phyloP scores from a whole-genome alignment of 2,329 filamentous ascomycete genomes.

The Microsporum ferrugineum region DNA sequence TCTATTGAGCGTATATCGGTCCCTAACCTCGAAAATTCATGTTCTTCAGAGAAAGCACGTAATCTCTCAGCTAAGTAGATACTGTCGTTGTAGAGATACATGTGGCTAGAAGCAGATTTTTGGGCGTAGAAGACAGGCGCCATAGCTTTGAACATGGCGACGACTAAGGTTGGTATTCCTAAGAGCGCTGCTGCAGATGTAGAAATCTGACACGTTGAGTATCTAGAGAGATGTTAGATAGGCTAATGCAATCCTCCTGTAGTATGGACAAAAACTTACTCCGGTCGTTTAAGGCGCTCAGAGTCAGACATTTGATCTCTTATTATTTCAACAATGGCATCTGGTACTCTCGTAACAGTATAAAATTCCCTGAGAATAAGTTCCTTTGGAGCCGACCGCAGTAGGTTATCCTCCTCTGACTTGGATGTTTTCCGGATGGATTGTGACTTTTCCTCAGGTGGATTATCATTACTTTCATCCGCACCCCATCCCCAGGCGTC shows the following conservation, averaged over 20 bases:
- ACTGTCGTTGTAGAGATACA: conserved; percentile 56
- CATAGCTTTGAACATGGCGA: conserved; percentile 42
- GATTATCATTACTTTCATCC: conserved; percentile 47
- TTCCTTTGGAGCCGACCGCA: conserved; percentile 39
- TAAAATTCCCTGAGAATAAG: conserved; percentile 76
- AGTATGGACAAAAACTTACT: conserved; percentile 23
- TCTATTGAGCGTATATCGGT: conserved; percentile 46
- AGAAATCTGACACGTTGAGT: conserved; percentile 27
- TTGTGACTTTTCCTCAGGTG: conserved; percentile 18
- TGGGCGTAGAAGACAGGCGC: conserved; percentile 37
- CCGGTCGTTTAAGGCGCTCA: conserved; percentile 26
- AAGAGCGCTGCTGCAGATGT: conserved; percentile 35
- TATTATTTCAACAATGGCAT: conserved; percentile 49
- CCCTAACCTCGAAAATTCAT: conserved; percentile 40
- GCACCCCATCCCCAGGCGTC: conserved; percentile 73
- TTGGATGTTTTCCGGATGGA: conserved; percentile 11
- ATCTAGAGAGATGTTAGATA: conserved; percentile 12
- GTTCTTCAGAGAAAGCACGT: conserved; percentile 37
- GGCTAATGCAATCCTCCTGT: neutral
- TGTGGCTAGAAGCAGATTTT: conserved; percentile 42
- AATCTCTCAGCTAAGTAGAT: conserved; percentile 47
- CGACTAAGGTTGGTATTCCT: conserved; percentile 36
- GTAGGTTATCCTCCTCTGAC: conserved; percentile 15
- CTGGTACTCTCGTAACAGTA: conserved; percentile 76
- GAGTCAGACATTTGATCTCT: conserved; percentile 33